Conservation (phyloP, 2,329 filamentous ascomycete species). For the Fusarium foetens region DNA sequence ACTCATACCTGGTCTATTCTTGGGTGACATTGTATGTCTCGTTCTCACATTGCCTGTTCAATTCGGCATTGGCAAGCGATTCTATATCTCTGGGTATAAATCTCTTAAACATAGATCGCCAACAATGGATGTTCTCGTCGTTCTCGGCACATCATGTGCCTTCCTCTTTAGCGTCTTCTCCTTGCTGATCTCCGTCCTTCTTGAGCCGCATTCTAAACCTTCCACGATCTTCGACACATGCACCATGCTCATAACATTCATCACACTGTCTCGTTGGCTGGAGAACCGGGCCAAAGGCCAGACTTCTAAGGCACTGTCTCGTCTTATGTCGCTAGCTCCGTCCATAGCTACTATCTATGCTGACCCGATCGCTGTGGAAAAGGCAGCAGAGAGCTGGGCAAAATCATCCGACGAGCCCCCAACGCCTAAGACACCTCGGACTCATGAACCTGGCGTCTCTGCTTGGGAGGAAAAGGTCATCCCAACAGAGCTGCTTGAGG, state of each 20-base stretch:
- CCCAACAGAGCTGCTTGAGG: constrained; percentile 91
- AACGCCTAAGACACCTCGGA: not conserved
- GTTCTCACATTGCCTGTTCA: constrained; percentile 90
- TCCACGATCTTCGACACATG: constrained; percentile 96
- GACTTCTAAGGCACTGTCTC: constrained; percentile 91
- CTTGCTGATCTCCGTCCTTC: constrained; percentile 83
- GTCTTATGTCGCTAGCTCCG: constrained; percentile 93
- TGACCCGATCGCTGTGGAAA: constrained; percentile 94
- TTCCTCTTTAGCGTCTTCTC: constrained; percentile 94
- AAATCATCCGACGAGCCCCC: constrained; percentile 32
- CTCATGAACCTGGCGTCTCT: constrained; percentile 57
- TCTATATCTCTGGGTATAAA: constrained; percentile 91
- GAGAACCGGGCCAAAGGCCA: constrained; percentile 97
- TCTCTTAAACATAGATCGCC: constrained; percentile 89
- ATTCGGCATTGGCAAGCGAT: constrained; percentile 94
- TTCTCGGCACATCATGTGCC: constrained; percentile 93
- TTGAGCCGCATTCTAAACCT: constrained; percentile 79
- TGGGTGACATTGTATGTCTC: constrained; percentile 88
- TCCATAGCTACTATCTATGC: constrained; percentile 97
- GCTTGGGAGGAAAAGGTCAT: constrained; percentile 82
- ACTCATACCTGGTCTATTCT: constrained; percentile 79
- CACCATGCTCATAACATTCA: constrained; percentile 97
- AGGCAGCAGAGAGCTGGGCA: constrained; percentile 82
- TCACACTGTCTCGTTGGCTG: constrained; percentile 89
- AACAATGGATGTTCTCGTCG: constrained; percentile 97